Conservation (phyloP, 2,329 filamentous ascomycete species). For the Aureobasidium leucospermi region DNA sequence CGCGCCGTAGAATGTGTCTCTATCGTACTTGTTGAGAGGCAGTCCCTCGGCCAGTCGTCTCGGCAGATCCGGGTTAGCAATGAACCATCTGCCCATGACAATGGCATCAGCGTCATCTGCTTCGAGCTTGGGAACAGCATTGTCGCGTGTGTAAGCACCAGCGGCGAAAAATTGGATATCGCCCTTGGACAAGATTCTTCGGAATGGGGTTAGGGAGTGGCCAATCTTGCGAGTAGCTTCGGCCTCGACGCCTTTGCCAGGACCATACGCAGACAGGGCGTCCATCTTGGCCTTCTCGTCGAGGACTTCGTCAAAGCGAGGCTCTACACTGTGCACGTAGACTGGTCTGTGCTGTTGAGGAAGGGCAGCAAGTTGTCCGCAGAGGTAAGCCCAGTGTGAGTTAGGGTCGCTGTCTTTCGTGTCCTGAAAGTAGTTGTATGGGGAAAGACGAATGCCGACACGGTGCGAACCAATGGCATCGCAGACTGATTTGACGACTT, state of each 20-base stretch:
- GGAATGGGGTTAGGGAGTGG: slow-evolving; percentile 20
- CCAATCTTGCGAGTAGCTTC: slow-evolving; percentile 22
- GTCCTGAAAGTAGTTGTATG: slow-evolving; percentile 52
- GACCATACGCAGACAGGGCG: slow-evolving; percentile 16
- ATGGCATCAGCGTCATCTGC: slow-evolving; percentile 35
- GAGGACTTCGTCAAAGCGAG: slow-evolving; percentile 39
- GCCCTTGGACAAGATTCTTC: slow-evolving; percentile 20
- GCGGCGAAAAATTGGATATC: slow-evolving; percentile 31
- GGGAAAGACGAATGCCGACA: slow-evolving; percentile 50
- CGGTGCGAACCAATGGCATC: slow-evolving; percentile 41
- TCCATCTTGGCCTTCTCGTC: slow-evolving; percentile 22
- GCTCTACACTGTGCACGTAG: slow-evolving; percentile 55
- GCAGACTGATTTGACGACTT: slow-evolving; percentile 43
- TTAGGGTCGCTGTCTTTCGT: slow-evolving; percentile 55
- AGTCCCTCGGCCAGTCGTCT: slow-evolving; percentile 36
- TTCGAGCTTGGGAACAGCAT: slow-evolving; percentile 29
- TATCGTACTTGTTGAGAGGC: slow-evolving; percentile 33
- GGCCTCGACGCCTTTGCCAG: slow-evolving; percentile 22
- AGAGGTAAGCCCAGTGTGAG: slow-evolving; percentile 54
- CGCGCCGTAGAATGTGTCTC: slow-evolving; percentile 34
- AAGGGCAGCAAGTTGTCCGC: slow-evolving; percentile 30
- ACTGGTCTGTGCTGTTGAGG: slow-evolving; percentile 45
- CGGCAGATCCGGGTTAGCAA: slow-evolving; percentile 41
- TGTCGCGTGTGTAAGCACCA: slow-evolving; percentile 33
- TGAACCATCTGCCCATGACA: slow-evolving; percentile 44